A percentile compares a stretch with the other conserved stretches of the same genome.
Evolutionary conservation across 164 flowering plant species (phyloP).

Genomic region (Chimonanthus salicifolius): DNA sequence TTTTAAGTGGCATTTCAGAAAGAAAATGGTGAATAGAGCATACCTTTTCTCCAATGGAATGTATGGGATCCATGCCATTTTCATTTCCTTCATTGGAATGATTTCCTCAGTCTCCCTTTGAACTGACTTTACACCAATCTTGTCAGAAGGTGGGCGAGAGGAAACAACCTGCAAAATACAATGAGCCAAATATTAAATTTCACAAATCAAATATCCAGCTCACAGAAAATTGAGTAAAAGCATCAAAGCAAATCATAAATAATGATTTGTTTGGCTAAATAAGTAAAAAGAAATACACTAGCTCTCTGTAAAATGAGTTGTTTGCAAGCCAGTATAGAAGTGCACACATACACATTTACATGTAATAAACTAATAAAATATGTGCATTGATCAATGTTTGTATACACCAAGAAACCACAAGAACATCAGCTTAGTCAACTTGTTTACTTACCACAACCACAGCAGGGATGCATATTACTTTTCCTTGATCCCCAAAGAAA

Average conservation of each 20-base stretch:
- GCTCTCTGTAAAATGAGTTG: not conserved
- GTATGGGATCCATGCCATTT: conserved; percentile 99
- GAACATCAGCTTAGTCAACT: not conserved
- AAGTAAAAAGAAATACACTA: not conserved
- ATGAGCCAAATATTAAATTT: not conserved
- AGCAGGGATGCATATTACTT: conserved; percentile 64
- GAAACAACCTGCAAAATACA: conserved; percentile 59
- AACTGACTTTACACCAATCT: conserved; percentile 92
- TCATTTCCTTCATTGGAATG: conserved; percentile 94
- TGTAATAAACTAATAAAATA: too few relatives aligned
- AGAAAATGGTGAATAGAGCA: not conserved
- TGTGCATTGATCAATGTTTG: not conserved
- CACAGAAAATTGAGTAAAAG: not conserved
- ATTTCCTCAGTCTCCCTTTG: conserved; percentile 94
- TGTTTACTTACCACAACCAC: conserved; percentile 82
- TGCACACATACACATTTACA: not conserved
- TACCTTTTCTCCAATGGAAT: conserved; percentile 84
- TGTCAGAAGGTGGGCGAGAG: conserved; percentile 93
- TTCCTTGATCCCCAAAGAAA: conserved; percentile 40
- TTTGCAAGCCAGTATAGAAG: not conserved
- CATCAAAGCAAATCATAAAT: not conserved
- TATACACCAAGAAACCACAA: not conserved
- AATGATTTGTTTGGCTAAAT: not conserved
- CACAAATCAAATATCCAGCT: not conserved
- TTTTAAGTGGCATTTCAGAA: not conserved